Evolutionary conservation across 768 basidiomycete genomes (phyloP), one percentile per base, ranked within the genome.

Genomic region (Phaeotremella fagi): DNA sequence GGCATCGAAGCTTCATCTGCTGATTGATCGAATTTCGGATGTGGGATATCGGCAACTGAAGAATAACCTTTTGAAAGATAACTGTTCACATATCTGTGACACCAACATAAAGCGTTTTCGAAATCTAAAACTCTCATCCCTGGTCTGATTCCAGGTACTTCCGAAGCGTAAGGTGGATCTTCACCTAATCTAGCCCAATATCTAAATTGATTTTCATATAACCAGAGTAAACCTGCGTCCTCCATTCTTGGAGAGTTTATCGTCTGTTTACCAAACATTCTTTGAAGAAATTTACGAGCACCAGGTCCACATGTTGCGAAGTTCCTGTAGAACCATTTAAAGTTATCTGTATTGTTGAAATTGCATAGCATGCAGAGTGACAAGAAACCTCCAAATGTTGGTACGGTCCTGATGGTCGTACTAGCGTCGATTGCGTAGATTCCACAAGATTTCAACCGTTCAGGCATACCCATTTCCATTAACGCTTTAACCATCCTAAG

Each of bases 31-130:
- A 24, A 49, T 4, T 20, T 23, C 15, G 54, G 54, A 25, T 43
- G 28, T 3, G 90, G 86, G 65, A 92, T 79, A 73, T 94, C 88
- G 1, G 83, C 83, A 54, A 97, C 82, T 71, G 92, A 92, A 66
- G 88, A 88, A 78, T 87, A 92, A 26, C 90, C 85, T 74, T 88
- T 87, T 48, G 88, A 84, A 23, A 92, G 77, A 59, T 90, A 89
- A 55, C 88, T 88, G 71, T 91, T 86, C 54, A 97, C 58, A 52
- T 60, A 65, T 5, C 63, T 57, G 49, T 65, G 60, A 54, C 46
- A 48, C 63, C 63, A 65, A 31, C 63, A 65, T 26, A 65, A 35
- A 3, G 63, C 48, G 49, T 65, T 65, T 41, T 61, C 63, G 35
- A 58, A 45, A 49, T 61, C 60, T 26, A 65, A 42, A 6, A 59